Evolutionary conservation across 2,329 filamentous ascomycete genomes (phyloP), one percentile per base, ranked within the genome.

Genomic region (Epichloe gansuensis): DNA sequence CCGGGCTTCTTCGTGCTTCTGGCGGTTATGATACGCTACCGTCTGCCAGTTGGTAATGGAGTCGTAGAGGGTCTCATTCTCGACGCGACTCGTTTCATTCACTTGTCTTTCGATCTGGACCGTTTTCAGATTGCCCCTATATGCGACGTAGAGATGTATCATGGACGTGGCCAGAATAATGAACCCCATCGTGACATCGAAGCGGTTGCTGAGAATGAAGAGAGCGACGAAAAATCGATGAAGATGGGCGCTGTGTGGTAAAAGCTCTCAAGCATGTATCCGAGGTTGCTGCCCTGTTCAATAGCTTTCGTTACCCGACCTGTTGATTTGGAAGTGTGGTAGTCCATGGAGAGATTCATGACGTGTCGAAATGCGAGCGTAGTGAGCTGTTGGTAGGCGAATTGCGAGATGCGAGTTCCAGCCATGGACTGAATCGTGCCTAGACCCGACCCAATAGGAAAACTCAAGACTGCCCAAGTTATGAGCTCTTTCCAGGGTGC

Each of bases 281-380:
- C 75, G 25, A 86, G 67, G 13, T 79, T 75, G 28, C 74, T 71
- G 2, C 80, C 83, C 59, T 83, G 80, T 52, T 75, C 72, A n/a
- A 86, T 75, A 11, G 80, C 76, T 54, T 78, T 76, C 59, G 79
- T 76, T 1, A 86, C 69, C 54, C 83, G 77, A 3, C 78, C 81
- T 2, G 79, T 81, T 50, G 76, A 74, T 61, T 83, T 84, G 50
- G 74, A 74, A 44, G 78, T 78, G 63, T 87, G 83, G 54, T 85
- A 86, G 57, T 86, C 81, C 67, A 82, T 82, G 0, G 81, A 84
- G 4, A 86, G 72, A 38, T 69, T 72, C 76, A 87, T 82, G 47
- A 86, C 73, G 57, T 86, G 82, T 50, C 76, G 72, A 63, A 85
- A 86, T 0, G 81, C 76, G 3, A 78, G 71, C 2, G 73, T 48